A percentile compares a stretch with the other conserved stretches of the same genome.
Evolutionary conservation across 2,329 filamentous ascomycete genomes (phyloP).

Genomic region (Trichophyton benhamiae): DNA sequence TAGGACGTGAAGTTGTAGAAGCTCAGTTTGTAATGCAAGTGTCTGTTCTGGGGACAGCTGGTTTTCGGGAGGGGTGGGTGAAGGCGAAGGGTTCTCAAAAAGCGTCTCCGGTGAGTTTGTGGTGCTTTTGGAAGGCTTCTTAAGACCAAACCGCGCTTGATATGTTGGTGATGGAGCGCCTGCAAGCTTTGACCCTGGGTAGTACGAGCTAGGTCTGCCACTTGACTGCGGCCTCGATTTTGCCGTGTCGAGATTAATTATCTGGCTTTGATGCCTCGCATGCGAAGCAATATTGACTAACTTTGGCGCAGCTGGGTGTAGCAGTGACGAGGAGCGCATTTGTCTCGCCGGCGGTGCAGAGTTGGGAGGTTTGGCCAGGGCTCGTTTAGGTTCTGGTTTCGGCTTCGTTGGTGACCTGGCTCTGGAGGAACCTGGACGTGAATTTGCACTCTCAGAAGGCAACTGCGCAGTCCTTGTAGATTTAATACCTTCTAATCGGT

Average conservation of each 20-base stretch:
- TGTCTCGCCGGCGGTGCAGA: neutral
- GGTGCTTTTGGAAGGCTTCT: slow-evolving; percentile 22
- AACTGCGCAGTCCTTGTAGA: neutral
- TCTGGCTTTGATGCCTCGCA: slow-evolving; percentile 27
- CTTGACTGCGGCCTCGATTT: slow-evolving; percentile 7
- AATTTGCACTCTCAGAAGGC: neutral
- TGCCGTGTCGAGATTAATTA: slow-evolving; percentile 15
- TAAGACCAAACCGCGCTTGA: slow-evolving; percentile 30
- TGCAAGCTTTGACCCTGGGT: slow-evolving; percentile 14
- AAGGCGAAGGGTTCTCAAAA: slow-evolving; percentile 8
- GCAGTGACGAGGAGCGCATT: slow-evolving; percentile 6
- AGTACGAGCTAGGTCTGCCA: slow-evolving; percentile 5
- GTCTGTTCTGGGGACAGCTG: slow-evolving; percentile 24
- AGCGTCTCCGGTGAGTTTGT: slow-evolving; percentile 10
- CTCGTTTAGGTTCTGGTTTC: neutral
- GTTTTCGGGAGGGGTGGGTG: slow-evolving; percentile 15
- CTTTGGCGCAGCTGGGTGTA: slow-evolving; percentile 15
- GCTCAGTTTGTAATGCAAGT: slow-evolving; percentile 29
- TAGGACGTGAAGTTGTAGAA: slow-evolving; percentile 33
- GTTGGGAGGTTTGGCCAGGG: neutral
- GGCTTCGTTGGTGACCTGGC: neutral
- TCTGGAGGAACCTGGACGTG: neutral
- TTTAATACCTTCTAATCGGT: neutral
- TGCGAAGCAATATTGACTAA: slow-evolving; percentile 17
- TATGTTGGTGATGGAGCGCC: slow-evolving; percentile 26